A percentile compares a stretch with the other conserved stretches of the same genome.
Evolutionary conservation across 306 rosid genomes (phyloP).

Genomic region (Corylus heterophylla): DNA sequence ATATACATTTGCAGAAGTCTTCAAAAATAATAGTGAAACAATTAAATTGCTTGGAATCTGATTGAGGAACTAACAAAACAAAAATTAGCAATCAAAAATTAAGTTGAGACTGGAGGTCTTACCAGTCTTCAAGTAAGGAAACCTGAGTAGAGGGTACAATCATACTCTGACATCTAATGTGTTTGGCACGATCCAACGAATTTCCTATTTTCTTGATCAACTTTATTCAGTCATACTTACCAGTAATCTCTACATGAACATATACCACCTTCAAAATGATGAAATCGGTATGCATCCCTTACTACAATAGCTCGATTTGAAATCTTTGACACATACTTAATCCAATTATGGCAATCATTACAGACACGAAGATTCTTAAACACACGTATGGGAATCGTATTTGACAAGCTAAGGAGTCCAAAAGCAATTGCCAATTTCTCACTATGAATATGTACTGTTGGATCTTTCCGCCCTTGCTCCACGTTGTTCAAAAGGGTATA

Average conservation of each 20-base stretch:
- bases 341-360: slow-evolving; percentile 86
- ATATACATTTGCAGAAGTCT: not conserved
- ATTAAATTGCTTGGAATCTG: not conserved
- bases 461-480: slow-evolving; percentile 58
- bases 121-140: not conserved
- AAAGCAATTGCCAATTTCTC: slow-evolving; percentile 83
- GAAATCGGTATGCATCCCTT: slow-evolving; percentile 82
- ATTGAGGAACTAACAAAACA: not conserved
- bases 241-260: slow-evolving; percentile 87
- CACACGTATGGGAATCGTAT: slow-evolving; percentile 55
- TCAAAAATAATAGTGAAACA: slow-evolving; percentile 5
- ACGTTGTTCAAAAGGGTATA: slow-evolving; percentile 57
- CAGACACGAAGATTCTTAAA: slow-evolving; percentile 87
- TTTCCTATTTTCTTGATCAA: slow-evolving; percentile 19
- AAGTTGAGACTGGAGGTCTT: not conserved
- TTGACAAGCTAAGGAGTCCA: slow-evolving; percentile 64
- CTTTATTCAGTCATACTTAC: slow-evolving; percentile 35
- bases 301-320: slow-evolving; percentile 60
- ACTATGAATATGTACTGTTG: slow-evolving; percentile 56
- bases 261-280: slow-evolving; percentile 70
- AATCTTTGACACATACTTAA: slow-evolving; percentile 65
- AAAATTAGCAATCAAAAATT: not conserved
- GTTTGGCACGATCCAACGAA: slow-evolving; percentile 12
- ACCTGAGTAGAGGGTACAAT: not conserved
- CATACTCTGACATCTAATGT: not conserved